Base-by-base conservation (phyloP, 2,329 filamentous ascomycete genomes). In the Fusarium aywerte region DNA sequence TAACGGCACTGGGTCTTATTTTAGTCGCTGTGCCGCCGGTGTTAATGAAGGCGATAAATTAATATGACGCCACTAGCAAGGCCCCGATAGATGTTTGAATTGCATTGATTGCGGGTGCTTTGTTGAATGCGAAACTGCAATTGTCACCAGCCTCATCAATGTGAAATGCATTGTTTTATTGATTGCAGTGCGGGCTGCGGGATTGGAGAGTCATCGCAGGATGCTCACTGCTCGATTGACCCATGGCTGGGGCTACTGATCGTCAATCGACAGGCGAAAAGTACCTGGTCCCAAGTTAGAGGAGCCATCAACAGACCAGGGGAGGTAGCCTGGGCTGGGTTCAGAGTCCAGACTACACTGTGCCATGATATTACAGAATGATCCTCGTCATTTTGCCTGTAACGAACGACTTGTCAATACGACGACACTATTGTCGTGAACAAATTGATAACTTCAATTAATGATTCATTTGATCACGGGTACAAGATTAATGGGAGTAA, bases 221-320 rank as follows among this genome's bases (percentile, higher is more conserved):
- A 52, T 33, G 5, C 36, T 43, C 36, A 35, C 31, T 27, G 43
- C 29, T 25, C 48, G 27, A 52, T 52, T 29, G 55, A 52, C 23
- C 48, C 31, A 48, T 62, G 36, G 36, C 60, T 51, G 43, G 60
- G 42, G 23, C 21, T 45, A 53, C 48, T 65, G 57, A 66, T 68
- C 61, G 65, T 66, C 44, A 68, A 67, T 68, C 55, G 60, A 20
- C 61, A 59, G 53, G 53, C 53, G 44, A 58, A 45, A 58, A 32
- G 58, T n/a, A 40, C 40, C 39, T 42, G 39, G 39, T 42, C 31
- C n/a, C n/a, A n/a, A n/a, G n/a, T n/a, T 27, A 16, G 7, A 45
- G 29, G 39, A 36, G 23, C 29, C 21, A 18, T 35, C 15, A 35
- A 40, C 20, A 33, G 36, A 16, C 47, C 48, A 36, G 35, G 58